Evolutionary conservation across 805 yeast genomes (phyloP).

Genomic region (Wickerhamomyces canadensis): DNA sequence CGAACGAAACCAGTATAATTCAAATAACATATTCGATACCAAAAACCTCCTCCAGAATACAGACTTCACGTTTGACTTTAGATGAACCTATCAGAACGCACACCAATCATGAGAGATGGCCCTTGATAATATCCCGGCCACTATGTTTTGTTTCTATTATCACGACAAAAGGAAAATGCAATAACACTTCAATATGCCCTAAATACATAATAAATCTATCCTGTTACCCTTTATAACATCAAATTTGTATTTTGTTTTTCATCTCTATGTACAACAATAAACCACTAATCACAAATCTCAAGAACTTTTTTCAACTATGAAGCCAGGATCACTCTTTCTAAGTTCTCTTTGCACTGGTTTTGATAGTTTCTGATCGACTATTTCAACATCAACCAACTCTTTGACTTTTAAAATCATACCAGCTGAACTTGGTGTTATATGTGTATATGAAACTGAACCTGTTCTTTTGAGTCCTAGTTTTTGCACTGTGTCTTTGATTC

Average conservation of each 20-base stretch:
- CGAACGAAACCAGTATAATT: slow-evolving; percentile 10
- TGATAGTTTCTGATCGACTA: slow-evolving; percentile 50
- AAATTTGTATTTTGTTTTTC: slow-evolving; percentile 4
- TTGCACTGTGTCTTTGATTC: slow-evolving; percentile 55
- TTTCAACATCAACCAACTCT: slow-evolving; percentile 79
- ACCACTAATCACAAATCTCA: background rate
- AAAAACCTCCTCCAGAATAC: slow-evolving; percentile 19
- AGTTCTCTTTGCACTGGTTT: slow-evolving; percentile 45
- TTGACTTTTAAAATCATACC: slow-evolving; percentile 80
- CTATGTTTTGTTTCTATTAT: background rate
- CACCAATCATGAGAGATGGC: too few species aligned
- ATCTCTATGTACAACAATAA: background rate
- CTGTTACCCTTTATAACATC: background rate
- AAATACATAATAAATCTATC: too few species aligned
- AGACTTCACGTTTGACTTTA: slow-evolving; percentile 18
- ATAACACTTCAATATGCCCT: too few species aligned
- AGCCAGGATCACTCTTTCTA: slow-evolving; percentile 62
- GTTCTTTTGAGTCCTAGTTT: slow-evolving; percentile 73
- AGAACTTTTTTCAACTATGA: slow-evolving; percentile 35
- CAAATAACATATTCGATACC: slow-evolving; percentile 14
- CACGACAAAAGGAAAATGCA: too few species aligned
- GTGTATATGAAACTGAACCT: slow-evolving; percentile 68
- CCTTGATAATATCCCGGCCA: too few species aligned
- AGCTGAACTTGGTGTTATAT: slow-evolving; percentile 73
- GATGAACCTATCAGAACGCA: too few species aligned